Evolutionary conservation across 2,329 filamentous ascomycete genomes (phyloP).

Genomic region (Fusarium mundagurra): DNA sequence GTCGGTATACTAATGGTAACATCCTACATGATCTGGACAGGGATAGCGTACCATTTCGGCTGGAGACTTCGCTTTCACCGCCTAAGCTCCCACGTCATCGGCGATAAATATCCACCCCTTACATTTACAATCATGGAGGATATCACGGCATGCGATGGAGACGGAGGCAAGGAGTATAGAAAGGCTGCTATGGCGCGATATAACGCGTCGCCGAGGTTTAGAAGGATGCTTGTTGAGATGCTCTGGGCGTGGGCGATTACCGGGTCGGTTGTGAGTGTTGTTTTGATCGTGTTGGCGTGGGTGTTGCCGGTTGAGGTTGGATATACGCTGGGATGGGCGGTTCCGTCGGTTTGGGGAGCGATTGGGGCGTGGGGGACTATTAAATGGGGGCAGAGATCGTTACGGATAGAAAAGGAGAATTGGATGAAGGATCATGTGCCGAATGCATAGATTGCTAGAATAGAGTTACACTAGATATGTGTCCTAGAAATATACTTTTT

Average conservation of each 20-base stretch:
- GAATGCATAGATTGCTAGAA: neutral
- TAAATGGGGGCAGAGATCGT: conserved; percentile 27
- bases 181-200: conserved; percentile 19
- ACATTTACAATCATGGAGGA: conserved; percentile 30
- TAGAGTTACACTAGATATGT: neutral
- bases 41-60: conserved; percentile 9
- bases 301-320: conserved; percentile 10
- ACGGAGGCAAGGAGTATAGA: conserved; percentile 16
- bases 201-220: conserved; percentile 21
- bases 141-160: conserved; percentile 25
- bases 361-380: conserved; percentile 20
- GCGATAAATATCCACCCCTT: conserved; percentile 10
- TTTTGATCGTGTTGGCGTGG: conserved; percentile 16
- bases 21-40: conserved; percentile 29
- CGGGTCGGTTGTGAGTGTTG: neutral
- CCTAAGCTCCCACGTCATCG: conserved; percentile 15
- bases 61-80: conserved; percentile 18
- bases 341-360: conserved; percentile 23
- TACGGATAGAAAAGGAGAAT: conserved; percentile 26
- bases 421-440: neutral
- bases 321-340: conserved; percentile 16
- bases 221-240: conserved; percentile 23
- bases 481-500: neutral
- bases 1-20: conserved; percentile 31
- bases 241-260: conserved; percentile 22